Base-by-base conservation (phyloP, 2,329 filamentous ascomycete genomes). In the Penicillium palitans region DNA sequence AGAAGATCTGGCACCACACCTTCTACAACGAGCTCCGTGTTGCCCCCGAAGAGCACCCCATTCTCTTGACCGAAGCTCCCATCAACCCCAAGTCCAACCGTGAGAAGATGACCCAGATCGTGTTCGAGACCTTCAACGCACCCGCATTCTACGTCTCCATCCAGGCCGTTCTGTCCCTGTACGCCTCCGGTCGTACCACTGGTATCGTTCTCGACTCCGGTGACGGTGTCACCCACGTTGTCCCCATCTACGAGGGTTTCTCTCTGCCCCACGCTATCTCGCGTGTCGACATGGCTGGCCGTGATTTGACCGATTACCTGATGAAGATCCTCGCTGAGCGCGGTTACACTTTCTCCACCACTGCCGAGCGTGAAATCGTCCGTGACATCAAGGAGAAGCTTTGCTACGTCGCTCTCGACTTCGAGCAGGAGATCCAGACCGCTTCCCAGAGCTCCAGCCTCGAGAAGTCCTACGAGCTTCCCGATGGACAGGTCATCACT, bases 301-400 rank as follows among this genome's bases (percentile, higher is more conserved):
- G 95, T 87, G 95, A 99, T 81, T 87, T 99, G 85, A 99, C 95
- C 81, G 95, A 98, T 82, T 98, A 99, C 87, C 90, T 99, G 76
- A 98, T 99, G 95, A 98, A 98, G 91, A 98, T 99, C 77, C 84
- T 99, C 75, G 95, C 95, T 74, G 95, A 99, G 90, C 93, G 95
- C 78, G 95, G 95, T 76, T 98, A 99, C 87, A 91, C 91, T 74
- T 99, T 99, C 90, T 97, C 93, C 78, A 99, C 95, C 84, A 98
- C 95, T 64, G 95, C 95, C 81, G 95, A 99, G 87, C 95, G 95
- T 82, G 95, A 98, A 96, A 99, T 98, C 79, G 95, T 98, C 77
- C 93, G 95, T 86, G 95, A 99, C 81, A 98, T 99, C 87, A 99
- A 99, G 90, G 95, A 99, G 90, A 99, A 98, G 89, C 93, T 99